A percentile compares a stretch with the other conserved stretches of the same genome.
These are phyloP conservation scores for Salix arbutifolia DNA, from an alignment of 345 rosid genomes.

Conservation along the genomic window DNA sequence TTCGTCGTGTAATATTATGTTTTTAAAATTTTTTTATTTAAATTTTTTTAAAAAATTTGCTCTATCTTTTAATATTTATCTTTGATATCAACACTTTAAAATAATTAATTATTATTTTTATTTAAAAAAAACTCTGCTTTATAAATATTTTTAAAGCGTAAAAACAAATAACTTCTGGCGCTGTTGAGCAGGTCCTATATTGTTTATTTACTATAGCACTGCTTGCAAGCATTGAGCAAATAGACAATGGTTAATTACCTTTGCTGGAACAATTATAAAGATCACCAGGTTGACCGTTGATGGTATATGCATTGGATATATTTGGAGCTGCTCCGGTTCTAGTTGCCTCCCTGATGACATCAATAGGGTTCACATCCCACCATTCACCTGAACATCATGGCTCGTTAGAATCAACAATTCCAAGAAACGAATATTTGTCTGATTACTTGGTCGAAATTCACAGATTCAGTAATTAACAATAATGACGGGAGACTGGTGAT, in stretches of 20 bases:
- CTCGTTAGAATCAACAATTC: neutral
- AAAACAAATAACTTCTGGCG: no score
- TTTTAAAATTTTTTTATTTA: no score
- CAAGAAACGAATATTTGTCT: neutral
- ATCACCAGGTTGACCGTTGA: slow-evolving; percentile 95
- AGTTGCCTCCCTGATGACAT: slow-evolving; percentile 61
- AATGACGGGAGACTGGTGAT: neutral
- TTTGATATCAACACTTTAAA: no score
- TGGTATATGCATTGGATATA: slow-evolving; percentile 72
- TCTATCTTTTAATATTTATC: no score
- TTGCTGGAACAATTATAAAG: slow-evolving; percentile 74
- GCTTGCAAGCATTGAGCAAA: neutral
- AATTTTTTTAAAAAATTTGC: no score
- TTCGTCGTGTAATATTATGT: no score
- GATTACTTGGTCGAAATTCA: neutral
- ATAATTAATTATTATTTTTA: no score
- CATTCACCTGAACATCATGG: slow-evolving; percentile 62
- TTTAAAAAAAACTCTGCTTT: no score
- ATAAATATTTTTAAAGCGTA: no score
- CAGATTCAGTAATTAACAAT: neutral
- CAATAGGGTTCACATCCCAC: slow-evolving; percentile 87
- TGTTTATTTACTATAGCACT: neutral
- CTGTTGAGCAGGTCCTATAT: neutral
- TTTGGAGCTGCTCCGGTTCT: slow-evolving; percentile 76
- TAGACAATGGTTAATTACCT: slow-evolving; percentile 34